phyloP scores from a whole-genome alignment of 306 rosid species.

The Pyrus communis region DNA sequence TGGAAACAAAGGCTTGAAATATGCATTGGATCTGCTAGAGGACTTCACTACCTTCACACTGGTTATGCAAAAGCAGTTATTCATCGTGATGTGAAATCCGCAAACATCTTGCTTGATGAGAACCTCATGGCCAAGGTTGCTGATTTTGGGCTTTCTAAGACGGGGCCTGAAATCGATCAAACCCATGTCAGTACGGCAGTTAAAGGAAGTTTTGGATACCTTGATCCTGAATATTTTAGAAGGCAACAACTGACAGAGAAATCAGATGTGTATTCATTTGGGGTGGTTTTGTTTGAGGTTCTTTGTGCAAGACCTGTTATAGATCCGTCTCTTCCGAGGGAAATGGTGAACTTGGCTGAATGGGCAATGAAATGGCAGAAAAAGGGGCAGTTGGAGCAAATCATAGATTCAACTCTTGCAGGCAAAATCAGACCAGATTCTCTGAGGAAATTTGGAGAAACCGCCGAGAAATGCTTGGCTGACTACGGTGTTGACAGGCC shows the following conservation, averaged over 20 bases:
- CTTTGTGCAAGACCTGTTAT: constrained; percentile 85
- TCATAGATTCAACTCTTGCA: constrained; percentile 53
- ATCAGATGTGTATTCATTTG: constrained; percentile 83
- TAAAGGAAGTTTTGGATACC: constrained; percentile 84
- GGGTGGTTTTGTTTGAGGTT: constrained; percentile 81
- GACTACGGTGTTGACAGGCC: constrained; percentile 79
- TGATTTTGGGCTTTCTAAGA: constrained; percentile 77
- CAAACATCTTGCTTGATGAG: constrained; percentile 82
- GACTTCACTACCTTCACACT: constrained; percentile 92
- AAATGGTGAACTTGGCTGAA: constrained; percentile 85
- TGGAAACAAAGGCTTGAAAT: constrained; percentile 86
- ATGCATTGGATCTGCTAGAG: constrained; percentile 91
- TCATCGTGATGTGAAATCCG: constrained; percentile 89
- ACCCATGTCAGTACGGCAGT: constrained; percentile 88
- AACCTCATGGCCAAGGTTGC: constrained; percentile 93
- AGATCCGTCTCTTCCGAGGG: constrained; percentile 80
- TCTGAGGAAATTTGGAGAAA: constrained; percentile 78
- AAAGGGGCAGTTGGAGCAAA: constrained; percentile 70
- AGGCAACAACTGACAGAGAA: constrained; percentile 83
- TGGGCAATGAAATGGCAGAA: constrained; percentile 94
- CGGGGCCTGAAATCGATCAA: constrained; percentile 79
- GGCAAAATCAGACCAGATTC: constrained; percentile 72
- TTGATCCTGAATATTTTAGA: constrained; percentile 86
- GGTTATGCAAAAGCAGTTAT: constrained; percentile 85
- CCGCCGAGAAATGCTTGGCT: constrained; percentile 85